Percentiles rank a stretch among this genome's conserved stretches.
phyloP scores from a whole-genome alignment of 2,329 filamentous ascomycete genomes.

The Fusarium solani-melongenae region DNA sequence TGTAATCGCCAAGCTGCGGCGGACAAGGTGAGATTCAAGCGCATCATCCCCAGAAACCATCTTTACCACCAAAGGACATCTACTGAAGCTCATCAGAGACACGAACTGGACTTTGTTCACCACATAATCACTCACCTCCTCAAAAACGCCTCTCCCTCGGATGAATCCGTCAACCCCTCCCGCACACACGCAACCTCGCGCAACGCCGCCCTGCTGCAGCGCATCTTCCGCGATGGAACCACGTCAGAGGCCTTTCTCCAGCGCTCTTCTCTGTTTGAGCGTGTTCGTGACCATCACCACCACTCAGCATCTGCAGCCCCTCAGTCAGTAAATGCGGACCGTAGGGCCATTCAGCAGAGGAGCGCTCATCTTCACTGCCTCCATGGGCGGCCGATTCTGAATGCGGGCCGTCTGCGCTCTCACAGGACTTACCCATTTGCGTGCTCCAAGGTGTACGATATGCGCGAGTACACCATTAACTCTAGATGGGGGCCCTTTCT shows the following conservation, averaged over 20 bases:
- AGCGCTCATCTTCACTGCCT: constrained; percentile 78
- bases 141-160: constrained; percentile 53
- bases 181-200: constrained; percentile 58
- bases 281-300: constrained; percentile 57
- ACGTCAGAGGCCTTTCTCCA: constrained; percentile 72
- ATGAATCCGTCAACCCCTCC: constrained; percentile 44
- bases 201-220: constrained; percentile 57
- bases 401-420: constrained; percentile 49
- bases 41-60: not conserved
- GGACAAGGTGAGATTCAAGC: constrained; percentile 52
- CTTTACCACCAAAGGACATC: not conserved
- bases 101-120: constrained; percentile 61
- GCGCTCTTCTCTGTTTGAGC: constrained; percentile 71
- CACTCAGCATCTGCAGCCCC: constrained; percentile 36
- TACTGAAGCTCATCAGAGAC: constrained; percentile 45
- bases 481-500: constrained; percentile 79
- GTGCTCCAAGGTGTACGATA: constrained; percentile 77
- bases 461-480: constrained; percentile 71
- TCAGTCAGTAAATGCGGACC: constrained; percentile 11
- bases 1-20: constrained; percentile 48
- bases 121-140: constrained; percentile 59
- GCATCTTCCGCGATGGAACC: constrained; percentile 56
- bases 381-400: constrained; percentile 70
- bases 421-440: constrained; percentile 68
- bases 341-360: constrained; percentile 62